Base-by-base conservation (phyloP, 1,284 basidiomycete genomes). In the Kwoniella shivajii region DNA sequence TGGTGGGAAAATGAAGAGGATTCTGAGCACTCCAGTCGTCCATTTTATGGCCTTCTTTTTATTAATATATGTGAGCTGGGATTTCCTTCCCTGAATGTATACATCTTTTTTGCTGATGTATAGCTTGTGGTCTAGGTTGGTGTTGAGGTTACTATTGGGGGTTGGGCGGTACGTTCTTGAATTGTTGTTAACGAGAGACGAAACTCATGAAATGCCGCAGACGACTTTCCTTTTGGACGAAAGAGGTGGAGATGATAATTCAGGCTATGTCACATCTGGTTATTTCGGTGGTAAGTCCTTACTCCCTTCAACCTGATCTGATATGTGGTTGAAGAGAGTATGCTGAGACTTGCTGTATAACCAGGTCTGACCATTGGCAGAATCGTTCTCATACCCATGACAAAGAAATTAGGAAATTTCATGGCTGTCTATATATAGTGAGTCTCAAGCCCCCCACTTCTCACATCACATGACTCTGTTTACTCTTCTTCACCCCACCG, bases 241-340 rank as follows among this genome's bases (percentile, higher is more conserved):
- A 47, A 55, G 74, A 53, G 68, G 68, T 22, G 74, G 72, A n/a
- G 50, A 67, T 54, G 52, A 61, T 33, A 66, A 63, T 50, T 54
- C 66, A 5, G 74, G 74, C 36, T 75, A 75, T 54, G 71, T 75
- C 16, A 65, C 74, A 1, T 60, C 72, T 0, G 74, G 74, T n/a
- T 76, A 69, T 62, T 76, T 74, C 59, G 74, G 65, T 2, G 74
- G 73, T 65, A 24, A 41, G 63, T 44, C 10, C 24, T 27, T 6
- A 7, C 26, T 18, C 29, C 37, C n/a, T 11, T n/a, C n/a, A n/a
- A n/a, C n/a, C n/a, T n/a, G n/a, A n/a, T n/a, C n/a, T n/a, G n/a
- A n/a, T n/a, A n/a, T n/a, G n/a, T n/a, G n/a, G n/a, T n/a, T n/a
- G n/a, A n/a, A n/a, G n/a, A n/a, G 24, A 37, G 13, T 44, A 27